Evolutionary conservation across 2,329 filamentous ascomycete species (phyloP).

Genomic region (Dothidotthia symphoricarpi): DNA sequence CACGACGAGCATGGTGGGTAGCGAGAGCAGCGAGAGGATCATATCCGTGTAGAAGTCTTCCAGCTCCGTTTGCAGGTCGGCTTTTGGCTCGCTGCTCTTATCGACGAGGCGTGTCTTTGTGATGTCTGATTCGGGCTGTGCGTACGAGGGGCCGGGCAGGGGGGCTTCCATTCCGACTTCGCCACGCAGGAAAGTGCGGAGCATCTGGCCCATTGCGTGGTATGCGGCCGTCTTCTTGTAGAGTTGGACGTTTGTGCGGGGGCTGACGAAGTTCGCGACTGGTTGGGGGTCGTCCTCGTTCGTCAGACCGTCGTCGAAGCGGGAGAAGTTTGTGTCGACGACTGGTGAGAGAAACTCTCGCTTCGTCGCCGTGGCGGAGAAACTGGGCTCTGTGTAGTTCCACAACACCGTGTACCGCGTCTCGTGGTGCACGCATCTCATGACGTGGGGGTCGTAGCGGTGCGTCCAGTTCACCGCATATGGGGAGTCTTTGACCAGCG

Average conservation of each 20-base stretch:
- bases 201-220: conserved; percentile 32
- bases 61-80: conserved; percentile 22
- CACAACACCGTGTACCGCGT: conserved; percentile 36
- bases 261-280: conserved; percentile 24
- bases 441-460: conserved; percentile 30
- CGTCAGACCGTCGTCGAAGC: conserved; percentile 37
- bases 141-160: conserved; percentile 27
- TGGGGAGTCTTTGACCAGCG: conserved; percentile 19
- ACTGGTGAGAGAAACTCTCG: conserved; percentile 27
- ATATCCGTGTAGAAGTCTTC: conserved; percentile 37
- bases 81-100: conserved; percentile 25
- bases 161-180: conserved; percentile 31
- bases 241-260: conserved; percentile 18
- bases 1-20: conserved; percentile 34
- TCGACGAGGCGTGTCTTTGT: conserved; percentile 48
- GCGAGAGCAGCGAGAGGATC: conserved; percentile 36
- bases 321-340: conserved; percentile 31
- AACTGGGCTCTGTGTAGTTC: conserved; percentile 33
- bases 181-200: conserved; percentile 34
- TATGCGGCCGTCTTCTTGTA: conserved; percentile 40
- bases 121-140: conserved; percentile 33
- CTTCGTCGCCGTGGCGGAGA: conserved; percentile 17
- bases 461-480: conserved; percentile 29
- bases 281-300: conserved; percentile 37
- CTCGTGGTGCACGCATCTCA: conserved; percentile 37